Percentiles rank a stretch among this genome's conserved stretches.
Conservation (phyloP, 345 rosid genomes). For the Eucalyptus caleyi region DNA sequence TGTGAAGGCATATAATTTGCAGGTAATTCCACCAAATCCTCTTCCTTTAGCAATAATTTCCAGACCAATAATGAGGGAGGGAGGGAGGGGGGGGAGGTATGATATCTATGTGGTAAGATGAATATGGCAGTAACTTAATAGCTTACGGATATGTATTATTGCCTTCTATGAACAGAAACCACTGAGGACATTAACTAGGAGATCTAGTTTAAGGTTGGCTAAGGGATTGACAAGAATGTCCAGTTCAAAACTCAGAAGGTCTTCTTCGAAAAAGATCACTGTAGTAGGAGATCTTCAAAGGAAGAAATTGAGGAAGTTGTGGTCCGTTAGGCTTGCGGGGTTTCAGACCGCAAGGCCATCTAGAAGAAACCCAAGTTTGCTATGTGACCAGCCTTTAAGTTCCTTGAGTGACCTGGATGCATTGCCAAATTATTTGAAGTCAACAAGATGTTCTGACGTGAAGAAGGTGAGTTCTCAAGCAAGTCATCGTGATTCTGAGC, state of each 20-base stretch:
- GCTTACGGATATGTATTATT: background rate
- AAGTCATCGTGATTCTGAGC: background rate
- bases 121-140: background rate
- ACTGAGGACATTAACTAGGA: constrained; percentile 12
- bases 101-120: background rate
- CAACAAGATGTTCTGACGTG: background rate
- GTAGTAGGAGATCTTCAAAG: constrained; percentile 19
- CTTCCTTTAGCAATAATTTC: background rate
- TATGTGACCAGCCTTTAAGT: background rate
- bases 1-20: constrained; percentile 12
- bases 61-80: background rate
- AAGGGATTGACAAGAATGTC: constrained; percentile 34
- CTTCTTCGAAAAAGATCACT: constrained; percentile 23
- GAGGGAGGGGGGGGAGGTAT: no score
- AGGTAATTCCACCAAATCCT: constrained; percentile 17
- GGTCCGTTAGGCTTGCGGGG: constrained; percentile 21
- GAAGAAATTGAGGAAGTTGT: constrained; percentile 30
- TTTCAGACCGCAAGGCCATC: background rate
- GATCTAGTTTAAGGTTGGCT: constrained; percentile 16
- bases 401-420: background rate
- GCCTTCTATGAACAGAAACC: constrained; percentile 23
- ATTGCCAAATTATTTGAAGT: background rate
- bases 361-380: background rate
- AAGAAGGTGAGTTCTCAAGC: constrained; percentile 4
- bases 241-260: constrained; percentile 37